Percentiles rank a stretch among this genome's conserved stretches.
These are phyloP conservation scores for Crucibulum laeve DNA, from an alignment of 768 basidiomycete species.

Conservation along the genomic window DNA sequence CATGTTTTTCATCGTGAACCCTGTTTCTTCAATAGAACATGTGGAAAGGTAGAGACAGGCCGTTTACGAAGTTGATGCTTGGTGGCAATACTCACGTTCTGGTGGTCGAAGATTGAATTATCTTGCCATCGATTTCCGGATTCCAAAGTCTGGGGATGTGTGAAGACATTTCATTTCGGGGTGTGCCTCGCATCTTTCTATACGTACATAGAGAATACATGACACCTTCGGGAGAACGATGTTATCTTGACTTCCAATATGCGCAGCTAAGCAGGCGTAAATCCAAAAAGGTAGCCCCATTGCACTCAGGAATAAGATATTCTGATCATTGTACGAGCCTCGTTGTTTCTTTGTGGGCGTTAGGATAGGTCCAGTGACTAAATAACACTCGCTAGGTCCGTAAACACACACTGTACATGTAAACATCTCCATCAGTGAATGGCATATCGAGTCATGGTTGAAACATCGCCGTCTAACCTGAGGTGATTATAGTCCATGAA, in stretches of 20 bases:
- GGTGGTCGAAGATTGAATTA: too few relatives aligned
- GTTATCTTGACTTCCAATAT: too few relatives aligned
- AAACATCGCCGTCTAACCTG: background rate
- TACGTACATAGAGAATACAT: too few relatives aligned
- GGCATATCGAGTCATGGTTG: background rate
- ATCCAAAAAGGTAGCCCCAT: background rate
- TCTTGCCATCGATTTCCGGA: background rate
- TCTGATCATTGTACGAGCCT: constrained; percentile 9
- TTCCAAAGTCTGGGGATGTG: background rate
- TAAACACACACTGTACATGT: background rate
- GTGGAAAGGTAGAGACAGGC: too few relatives aligned
- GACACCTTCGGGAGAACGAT: too few relatives aligned
- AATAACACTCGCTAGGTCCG: background rate
- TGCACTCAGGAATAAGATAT: background rate
- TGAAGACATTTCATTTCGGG: constrained; percentile 16
- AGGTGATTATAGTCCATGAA: background rate
- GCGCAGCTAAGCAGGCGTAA: too few relatives aligned
- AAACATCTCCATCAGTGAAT: background rate
- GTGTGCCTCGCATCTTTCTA: too few relatives aligned
- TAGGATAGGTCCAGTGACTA: background rate
- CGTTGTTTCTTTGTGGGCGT: constrained; percentile 5
- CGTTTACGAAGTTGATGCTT: too few relatives aligned
- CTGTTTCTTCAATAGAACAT: too few relatives aligned
- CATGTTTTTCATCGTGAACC: too few relatives aligned
- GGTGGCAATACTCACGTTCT: too few relatives aligned